Conservation (phyloP, 805 yeast genomes). For the Schwanniomyces sp. region DNA sequence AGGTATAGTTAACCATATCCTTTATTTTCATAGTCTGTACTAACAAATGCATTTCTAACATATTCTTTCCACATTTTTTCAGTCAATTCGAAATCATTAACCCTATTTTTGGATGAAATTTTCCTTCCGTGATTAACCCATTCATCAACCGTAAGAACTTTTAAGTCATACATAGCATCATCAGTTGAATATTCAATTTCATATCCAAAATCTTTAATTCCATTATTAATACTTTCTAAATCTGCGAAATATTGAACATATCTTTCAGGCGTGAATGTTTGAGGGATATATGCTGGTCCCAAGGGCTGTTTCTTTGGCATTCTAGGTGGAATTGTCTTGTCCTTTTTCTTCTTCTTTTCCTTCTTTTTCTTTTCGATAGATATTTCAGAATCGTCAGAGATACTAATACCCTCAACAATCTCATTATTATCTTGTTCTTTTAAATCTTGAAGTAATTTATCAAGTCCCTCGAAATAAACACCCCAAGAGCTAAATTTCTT, state of each 20-base stretch:
- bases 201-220: constrained; percentile 49
- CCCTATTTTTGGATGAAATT: constrained; percentile 34
- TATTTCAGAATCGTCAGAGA: neutral
- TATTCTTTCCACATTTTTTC: constrained; percentile 57
- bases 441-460: constrained; percentile 26
- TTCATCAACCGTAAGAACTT: constrained; percentile 56
- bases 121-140: constrained; percentile 60
- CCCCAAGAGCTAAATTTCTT: constrained; percentile 53
- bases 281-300: constrained; percentile 79
- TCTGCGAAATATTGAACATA: constrained; percentile 78
- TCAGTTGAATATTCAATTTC: constrained; percentile 71
- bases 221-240: constrained; percentile 47
- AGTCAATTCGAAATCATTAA: constrained; percentile 13
- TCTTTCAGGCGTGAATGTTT: constrained; percentile 68
- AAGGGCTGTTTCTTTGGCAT: constrained; percentile 54
- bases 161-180: constrained; percentile 54
- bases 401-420: constrained; percentile 11
- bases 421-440: constrained; percentile 25
- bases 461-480: constrained; percentile 51
- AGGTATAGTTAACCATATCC: constrained; percentile 31
- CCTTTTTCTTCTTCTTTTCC: constrained; percentile 32
- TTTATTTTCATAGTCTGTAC: constrained; percentile 61
- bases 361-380: constrained; percentile 6
- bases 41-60: constrained; percentile 59
- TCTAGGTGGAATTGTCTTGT: constrained; percentile 60